Base-by-base conservation (phyloP, 306 rosid species). In the Potentilla sterilis region DNA sequence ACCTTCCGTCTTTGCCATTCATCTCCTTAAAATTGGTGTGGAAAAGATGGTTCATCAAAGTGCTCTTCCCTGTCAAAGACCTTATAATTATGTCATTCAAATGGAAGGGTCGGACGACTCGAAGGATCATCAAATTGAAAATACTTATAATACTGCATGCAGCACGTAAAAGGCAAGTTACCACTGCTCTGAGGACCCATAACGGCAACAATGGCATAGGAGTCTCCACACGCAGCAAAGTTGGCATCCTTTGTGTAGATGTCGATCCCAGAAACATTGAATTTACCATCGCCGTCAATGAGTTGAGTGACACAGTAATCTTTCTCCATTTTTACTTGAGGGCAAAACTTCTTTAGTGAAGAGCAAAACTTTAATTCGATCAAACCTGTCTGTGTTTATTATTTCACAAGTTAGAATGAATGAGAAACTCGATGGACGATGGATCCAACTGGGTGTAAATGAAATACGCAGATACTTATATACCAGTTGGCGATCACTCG, bases 171-270 rank as follows among this genome's bases (percentile, higher is more conserved):
- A 28, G 28, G 28, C 28, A 28, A 5, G 0, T 19, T 5, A 93
- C 98, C 98, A 54, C 97, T 93, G 70, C 97, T 91, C 73, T 93
- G 98, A 64, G 98, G 98, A 12, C 98, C 98, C 97, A 93, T 93
- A 66, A 93, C 73, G 19, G 98, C 81, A 21, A 91, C 90, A 11
- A 93, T 91, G 11, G 92, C 92, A 34, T 93, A 93, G 37, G 97
- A 89, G 49, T 89, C 92, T 55, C 97, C 97, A 48, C 87, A 82
- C 1, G 69, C 32, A 46, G 83, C 77, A 58, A 93, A 77, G 7
- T 85, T 83, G 10, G 83, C 82, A 47, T 81, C 54, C 24, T 74
- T 78, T 74, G 79, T 79, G 85, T 91, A 91, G 22, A 34, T 69
- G n/a, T 85, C 89, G 51, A 91, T 82, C 43, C 96, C 98, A 75